A percentile compares a stretch with the other conserved stretches of the same genome.
phyloP scores from a whole-genome alignment of 331 rosid genomes.

The Telfairia occidentalis region DNA sequence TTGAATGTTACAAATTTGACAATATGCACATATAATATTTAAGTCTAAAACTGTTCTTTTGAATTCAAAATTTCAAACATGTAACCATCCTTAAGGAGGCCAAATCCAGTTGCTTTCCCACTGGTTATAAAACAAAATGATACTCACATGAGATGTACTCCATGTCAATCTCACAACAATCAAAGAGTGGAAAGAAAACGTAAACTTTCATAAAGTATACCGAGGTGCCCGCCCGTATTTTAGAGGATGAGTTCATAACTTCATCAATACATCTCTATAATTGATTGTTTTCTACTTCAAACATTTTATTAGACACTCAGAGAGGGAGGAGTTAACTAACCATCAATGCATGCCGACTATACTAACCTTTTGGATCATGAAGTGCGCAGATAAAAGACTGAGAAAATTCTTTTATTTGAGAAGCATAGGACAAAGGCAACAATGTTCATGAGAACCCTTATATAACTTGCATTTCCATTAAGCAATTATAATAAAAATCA shows the following conservation, averaged over 20 bases:
- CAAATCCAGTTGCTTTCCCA: conserved; percentile 79
- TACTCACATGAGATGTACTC: not conserved
- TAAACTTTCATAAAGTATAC: not conserved
- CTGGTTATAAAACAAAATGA: conserved; percentile 27
- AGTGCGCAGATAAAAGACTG: conserved; percentile 61
- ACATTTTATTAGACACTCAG: not conserved
- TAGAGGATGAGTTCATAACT: not conserved
- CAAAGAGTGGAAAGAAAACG: not conserved
- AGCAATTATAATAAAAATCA: conserved; percentile 2
- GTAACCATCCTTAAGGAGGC: conserved; percentile 69
- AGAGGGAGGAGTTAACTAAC: conserved; percentile 27
- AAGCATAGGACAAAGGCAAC: conserved; percentile 64
- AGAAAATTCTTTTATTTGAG: conserved; percentile 59
- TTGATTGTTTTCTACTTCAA: not conserved
- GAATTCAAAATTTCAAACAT: too few relatives aligned
- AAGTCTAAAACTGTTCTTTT: too few relatives aligned
- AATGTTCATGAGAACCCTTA: conserved; percentile 64
- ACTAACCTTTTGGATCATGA: too few relatives aligned
- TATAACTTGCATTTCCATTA: conserved; percentile 55
- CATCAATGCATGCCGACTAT: conserved; percentile 79
- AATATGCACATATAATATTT: too few relatives aligned
- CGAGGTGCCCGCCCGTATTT: not conserved
- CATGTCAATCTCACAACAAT: not conserved
- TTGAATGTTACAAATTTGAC: too few relatives aligned
- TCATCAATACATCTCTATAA: not conserved